phyloP scores from a whole-genome alignment of 179 eudicot genomes.

The Silene vulgaris region DNA sequence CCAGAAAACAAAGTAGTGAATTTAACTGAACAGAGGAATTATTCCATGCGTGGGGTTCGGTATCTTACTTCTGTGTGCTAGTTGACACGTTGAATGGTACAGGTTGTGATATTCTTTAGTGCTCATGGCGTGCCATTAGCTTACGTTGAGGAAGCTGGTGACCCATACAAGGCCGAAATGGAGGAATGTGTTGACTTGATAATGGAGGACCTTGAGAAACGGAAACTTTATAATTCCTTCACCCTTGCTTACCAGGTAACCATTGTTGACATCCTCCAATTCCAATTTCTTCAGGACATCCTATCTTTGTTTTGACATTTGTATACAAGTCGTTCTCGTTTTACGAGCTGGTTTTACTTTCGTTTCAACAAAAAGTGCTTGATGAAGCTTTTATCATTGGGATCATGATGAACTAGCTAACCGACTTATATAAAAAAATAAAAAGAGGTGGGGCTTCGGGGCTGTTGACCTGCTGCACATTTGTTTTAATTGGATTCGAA shows the following conservation, averaged over 20 bases:
- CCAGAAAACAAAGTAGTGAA: no score
- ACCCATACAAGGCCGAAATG: slow-evolving; percentile 99
- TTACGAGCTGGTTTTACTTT: no score
- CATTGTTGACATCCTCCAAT: background rate
- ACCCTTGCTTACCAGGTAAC: slow-evolving; percentile 95
- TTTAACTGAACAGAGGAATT: no score
- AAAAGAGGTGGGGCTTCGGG: background rate
- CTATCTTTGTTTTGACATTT: background rate
- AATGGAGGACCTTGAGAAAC: slow-evolving; percentile 86
- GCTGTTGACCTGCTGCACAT: background rate
- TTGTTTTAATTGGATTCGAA: background rate
- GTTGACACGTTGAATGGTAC: slow-evolving; percentile 16
- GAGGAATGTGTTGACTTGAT: slow-evolving; percentile 97
- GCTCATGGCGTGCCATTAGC: slow-evolving; percentile 99
- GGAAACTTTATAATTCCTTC: slow-evolving; percentile 59
- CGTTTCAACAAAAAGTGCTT: no score
- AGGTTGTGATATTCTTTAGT: slow-evolving; percentile 98
- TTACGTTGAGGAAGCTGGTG: slow-evolving; percentile 99
- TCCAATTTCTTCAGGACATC: background rate
- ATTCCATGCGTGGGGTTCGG: background rate
- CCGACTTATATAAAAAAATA: no score
- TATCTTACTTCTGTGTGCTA: background rate
- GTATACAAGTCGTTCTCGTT: no score
- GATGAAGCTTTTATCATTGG: background rate
- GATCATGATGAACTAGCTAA: background rate